These are phyloP conservation scores for Lignosus rhinocerotis DNA, from an alignment of 1,284 basidiomycete species.

Conservation along the genomic window DNA sequence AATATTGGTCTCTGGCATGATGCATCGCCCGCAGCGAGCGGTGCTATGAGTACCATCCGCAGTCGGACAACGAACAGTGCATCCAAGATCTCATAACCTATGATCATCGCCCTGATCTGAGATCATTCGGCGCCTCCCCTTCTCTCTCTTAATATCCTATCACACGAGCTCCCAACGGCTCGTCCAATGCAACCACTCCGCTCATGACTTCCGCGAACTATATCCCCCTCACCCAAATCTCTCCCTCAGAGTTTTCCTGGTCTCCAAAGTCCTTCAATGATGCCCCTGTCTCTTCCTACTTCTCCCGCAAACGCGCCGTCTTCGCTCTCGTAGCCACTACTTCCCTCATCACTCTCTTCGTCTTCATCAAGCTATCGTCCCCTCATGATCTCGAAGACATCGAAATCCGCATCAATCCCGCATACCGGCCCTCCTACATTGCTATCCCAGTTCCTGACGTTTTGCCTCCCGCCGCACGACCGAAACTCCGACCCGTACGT, in stretches of 20 bases:
- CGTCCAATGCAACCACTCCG: constrained; percentile 3
- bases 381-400: constrained; percentile 16
- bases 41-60: no score
- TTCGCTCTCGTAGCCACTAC: constrained; percentile 23
- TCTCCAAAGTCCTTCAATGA: background rate
- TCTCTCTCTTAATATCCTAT: constrained; percentile 6
- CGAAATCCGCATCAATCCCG: constrained; percentile 6
- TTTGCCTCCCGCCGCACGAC: constrained; percentile 11
- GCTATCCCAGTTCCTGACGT: constrained; percentile 24
- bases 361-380: constrained; percentile 19
- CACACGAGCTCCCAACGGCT: constrained; percentile 16
- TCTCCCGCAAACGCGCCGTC: constrained; percentile 24
- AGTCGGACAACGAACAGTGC: no score
- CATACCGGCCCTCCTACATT: constrained; percentile 24
- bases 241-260: constrained; percentile 14
- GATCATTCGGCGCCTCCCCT: constrained; percentile 3
- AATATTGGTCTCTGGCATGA: no score
- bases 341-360: constrained; percentile 23
- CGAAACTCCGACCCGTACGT: constrained; percentile 24
- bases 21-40: no score
- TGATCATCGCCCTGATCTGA: constrained; percentile 9
- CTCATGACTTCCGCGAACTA: constrained; percentile 27
- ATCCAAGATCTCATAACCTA: no score
- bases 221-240: constrained; percentile 28
- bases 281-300: constrained; percentile 8